Evolutionary conservation across 2,329 filamentous ascomycete species (phyloP), one percentile per base, ranked within the genome.

Genomic region (Colletotrichum neosansevieriae): DNA sequence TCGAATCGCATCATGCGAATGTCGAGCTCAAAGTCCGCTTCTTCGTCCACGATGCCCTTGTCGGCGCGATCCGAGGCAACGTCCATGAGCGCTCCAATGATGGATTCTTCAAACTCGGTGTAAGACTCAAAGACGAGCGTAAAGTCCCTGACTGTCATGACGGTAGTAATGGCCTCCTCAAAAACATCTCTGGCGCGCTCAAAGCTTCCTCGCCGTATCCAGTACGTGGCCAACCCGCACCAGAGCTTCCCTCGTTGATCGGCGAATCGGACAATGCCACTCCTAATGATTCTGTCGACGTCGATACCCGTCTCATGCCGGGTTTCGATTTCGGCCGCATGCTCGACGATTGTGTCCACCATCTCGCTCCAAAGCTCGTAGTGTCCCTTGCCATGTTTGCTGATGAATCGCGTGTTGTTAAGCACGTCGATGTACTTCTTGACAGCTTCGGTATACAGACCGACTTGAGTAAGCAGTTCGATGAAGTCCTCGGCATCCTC

Each of bases 341-440:
- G 94, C 68, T 92, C 92, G 49, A 99, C 97, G 51, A 99, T 84
- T 71, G 98, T 79, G 75, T 99, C 96, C 40, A 98, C 91, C 93
- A 99, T 97, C 78, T 99, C 96, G 71, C 90, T 96, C 96, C 96
- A 99, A 56, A 99, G 86, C 79, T 99, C 94, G 77, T 97, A 99
- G 71, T 95, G 93, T 0, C 96, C 95, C 80, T 97, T 98, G 68
- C 93, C 93, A 72, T 96, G 90, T 80, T 97, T 97, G 81, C 95
- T 98, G 76, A 90, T 89, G 80, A 99, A 98, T 40, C 90, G 90
- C 3, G 92, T 88, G 74, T 98, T 94, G 83, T 98, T 94, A 74
- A 99, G 86, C 59, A 98, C 91, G 54, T 94, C 89, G 77, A 98
- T 97, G 79, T 97, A 99, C 73, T 91, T 91, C 78, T 92, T 91